Base-by-base conservation (phyloP, 306 rosid genomes). In the Medicago arabica region DNA sequence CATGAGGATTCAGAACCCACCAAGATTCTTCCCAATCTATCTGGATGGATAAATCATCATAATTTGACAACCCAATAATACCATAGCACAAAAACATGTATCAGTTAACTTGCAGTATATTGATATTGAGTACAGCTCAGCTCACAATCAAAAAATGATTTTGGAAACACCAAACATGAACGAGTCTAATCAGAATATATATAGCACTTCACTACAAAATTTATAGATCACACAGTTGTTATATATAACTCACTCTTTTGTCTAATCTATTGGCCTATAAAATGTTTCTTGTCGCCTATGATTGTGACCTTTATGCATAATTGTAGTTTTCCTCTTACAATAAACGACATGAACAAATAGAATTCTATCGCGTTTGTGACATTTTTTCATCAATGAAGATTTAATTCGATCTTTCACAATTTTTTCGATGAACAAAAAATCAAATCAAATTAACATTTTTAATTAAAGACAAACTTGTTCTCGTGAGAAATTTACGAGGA, bases 261-360 rank as follows among this genome's bases (percentile, higher is more conserved):
- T 61, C 67, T 40, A 71, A 78, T 78, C 73, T 78, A 28, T 28
- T 28, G 31, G 31, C 4, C 31, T 28, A 28, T 28, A 28, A 28
- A 8, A 28, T 79, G 74, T 54, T 46, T 72, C 50, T 8, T 79
- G 74, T 79, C 74, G 34, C 69, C 18, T 72, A 73, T 72, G 78
- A 40, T 64, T 72, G 21, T n/a, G 69, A 64, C 74, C 63, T 5
- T n/a, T 17, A 18, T 49, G 41, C 58, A 23, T 51, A 23, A 71
- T 63, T 50, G 72, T 71, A 40, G 16, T 51, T 39, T 71, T 53
- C 67, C 34, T 53, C 59, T 47, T 41, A 70, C 12, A 25, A 61
- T 18, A 63, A 40, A 65, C 17, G 19, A 63, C 13, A 38, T 2
- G 8, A 63, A 58, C 38, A 58, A 58, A 58, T 23, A 36, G 64